A percentile compares a stretch with the other conserved stretches of the same genome.
These are phyloP conservation scores for Apophysomyces trapeziformis DNA, from an alignment of 371 early-diverging fungal species.

Conservation along the genomic window DNA sequence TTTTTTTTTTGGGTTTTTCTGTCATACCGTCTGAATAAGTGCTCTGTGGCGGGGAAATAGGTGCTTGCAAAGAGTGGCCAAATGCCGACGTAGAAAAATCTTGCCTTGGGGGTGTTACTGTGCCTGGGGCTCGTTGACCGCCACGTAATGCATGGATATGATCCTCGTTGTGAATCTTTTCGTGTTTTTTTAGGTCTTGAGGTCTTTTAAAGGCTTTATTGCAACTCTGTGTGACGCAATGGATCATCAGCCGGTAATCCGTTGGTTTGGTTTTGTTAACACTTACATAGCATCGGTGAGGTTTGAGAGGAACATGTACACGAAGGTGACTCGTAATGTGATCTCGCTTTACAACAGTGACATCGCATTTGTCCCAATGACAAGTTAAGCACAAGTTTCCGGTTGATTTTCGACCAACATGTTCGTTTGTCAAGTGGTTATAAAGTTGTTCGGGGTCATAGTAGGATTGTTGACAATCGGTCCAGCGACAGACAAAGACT, in stretches of 20 bases:
- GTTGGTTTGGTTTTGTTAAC: neutral
- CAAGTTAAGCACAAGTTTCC: constrained; percentile 89
- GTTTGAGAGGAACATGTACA: constrained; percentile 92
- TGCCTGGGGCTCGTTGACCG: constrained; percentile 9
- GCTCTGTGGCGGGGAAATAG: constrained; percentile 40
- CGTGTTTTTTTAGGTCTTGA: constrained; percentile 91
- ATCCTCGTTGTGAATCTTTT: constrained; percentile 76
- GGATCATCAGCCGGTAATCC: too few relatives aligned
- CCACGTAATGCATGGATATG: constrained; percentile 15
- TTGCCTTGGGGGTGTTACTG: constrained; percentile 23
- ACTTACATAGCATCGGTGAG: constrained; percentile 75
- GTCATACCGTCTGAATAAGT: constrained; percentile 32
- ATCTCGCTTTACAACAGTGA: constrained; percentile 83
- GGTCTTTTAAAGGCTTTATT: constrained; percentile 85
- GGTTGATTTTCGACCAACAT: constrained; percentile 90
- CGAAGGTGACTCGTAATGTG: constrained; percentile 93
- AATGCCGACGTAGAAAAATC: constrained; percentile 12
- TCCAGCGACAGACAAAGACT: constrained; percentile 51
- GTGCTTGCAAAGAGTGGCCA: constrained; percentile 18
- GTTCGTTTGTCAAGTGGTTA: constrained; percentile 81
- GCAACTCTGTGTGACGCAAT: constrained; percentile 55
- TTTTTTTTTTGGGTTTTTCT: neutral
- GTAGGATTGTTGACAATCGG: constrained; percentile 55
- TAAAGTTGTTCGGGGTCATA: constrained; percentile 83
- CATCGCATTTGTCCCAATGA: constrained; percentile 84